Evolutionary conservation across 192 early-diverging fungal genomes (phyloP).

Genomic region (Physocladia obscura): DNA sequence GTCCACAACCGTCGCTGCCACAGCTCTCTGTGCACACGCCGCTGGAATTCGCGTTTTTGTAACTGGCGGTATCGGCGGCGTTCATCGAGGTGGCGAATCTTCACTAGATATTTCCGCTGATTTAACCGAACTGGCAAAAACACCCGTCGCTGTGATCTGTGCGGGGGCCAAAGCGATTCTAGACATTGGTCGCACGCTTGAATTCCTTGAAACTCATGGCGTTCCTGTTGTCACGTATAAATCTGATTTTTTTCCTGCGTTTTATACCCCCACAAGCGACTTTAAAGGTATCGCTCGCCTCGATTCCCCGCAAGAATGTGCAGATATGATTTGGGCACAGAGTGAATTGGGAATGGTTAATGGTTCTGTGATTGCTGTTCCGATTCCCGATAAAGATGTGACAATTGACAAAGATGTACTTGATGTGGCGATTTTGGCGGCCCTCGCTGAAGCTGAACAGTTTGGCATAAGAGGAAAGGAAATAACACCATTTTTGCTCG

Average conservation of each 20-base stretch:
- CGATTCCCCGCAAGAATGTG: conserved; percentile 51
- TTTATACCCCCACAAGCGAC: conserved; percentile 80
- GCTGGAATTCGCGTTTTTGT: conserved; percentile 90
- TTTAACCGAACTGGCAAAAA: conserved; percentile 84
- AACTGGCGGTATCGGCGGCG: conserved; percentile 97
- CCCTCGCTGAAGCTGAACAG: conserved; percentile 54
- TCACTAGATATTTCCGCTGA: conserved; percentile 83
- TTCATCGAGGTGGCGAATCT: conserved; percentile 74
- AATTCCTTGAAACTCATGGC: conserved; percentile 77
- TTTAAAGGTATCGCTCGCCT: conserved; percentile 58
- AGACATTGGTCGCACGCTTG: conserved; percentile 88
- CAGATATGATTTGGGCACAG: conserved; percentile 58
- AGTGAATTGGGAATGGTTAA: conserved; percentile 63
- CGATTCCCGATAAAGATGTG: conserved; percentile 74
- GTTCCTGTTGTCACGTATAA: conserved; percentile 81
- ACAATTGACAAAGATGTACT: conserved; percentile 56
- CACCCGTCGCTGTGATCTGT: conserved; percentile 93
- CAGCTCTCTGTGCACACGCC: conserved; percentile 81
- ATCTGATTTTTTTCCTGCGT: conserved; percentile 78
- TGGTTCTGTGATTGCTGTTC: conserved; percentile 86
- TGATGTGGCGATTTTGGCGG: conserved; percentile 57
- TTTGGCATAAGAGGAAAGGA: conserved; percentile 79
- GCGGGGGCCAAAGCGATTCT: conserved; percentile 96
- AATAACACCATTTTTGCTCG: conserved; percentile 90
- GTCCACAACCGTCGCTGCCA: conserved; percentile 90